Percentiles rank a stretch among this genome's conserved stretches.
phyloP scores from a whole-genome alignment of 1,139 yeast species.

The Candida gigantensis region DNA sequence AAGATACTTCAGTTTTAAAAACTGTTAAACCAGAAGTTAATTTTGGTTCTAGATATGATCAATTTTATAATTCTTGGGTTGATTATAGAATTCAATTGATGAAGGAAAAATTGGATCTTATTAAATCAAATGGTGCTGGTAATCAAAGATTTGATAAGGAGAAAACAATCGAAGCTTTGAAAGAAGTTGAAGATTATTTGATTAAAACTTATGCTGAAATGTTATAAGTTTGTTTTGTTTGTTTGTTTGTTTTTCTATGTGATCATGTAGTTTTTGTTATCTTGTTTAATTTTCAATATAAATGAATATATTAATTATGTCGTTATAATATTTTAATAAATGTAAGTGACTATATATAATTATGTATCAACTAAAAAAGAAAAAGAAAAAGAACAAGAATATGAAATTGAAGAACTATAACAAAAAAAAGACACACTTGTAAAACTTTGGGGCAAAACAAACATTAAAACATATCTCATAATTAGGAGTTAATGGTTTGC shows the following conservation, averaged over 20 bases:
- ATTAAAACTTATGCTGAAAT: constrained; percentile 48
- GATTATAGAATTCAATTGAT: constrained; percentile 43
- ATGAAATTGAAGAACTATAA: too few relatives aligned
- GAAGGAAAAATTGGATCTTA: constrained; percentile 32
- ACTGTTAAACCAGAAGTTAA: constrained; percentile 44
- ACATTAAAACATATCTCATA: too few relatives aligned
- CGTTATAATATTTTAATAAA: too few relatives aligned
- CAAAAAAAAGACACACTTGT: too few relatives aligned
- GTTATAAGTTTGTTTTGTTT: constrained; percentile 15
- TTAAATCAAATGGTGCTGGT: constrained; percentile 23
- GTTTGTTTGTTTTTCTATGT: background rate
- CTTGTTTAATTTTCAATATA: too few relatives aligned
- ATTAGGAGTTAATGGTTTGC: too few relatives aligned
- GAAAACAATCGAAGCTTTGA: constrained; percentile 33
- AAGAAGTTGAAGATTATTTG: constrained; percentile 41
- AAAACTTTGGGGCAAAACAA: too few relatives aligned
- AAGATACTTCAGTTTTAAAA: constrained; percentile 31
- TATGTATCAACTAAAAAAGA: too few relatives aligned
- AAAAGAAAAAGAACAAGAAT: too few relatives aligned
- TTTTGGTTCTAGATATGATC: constrained; percentile 33
- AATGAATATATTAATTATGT: too few relatives aligned
- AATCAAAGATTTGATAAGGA: constrained; percentile 38
- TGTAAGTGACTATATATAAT: too few relatives aligned
- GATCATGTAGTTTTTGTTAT: too few relatives aligned
- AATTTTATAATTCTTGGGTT: constrained; percentile 41